These are phyloP conservation scores for Lentinula guzmanii DNA, from an alignment of 768 basidiomycete species.

Conservation along the genomic window DNA sequence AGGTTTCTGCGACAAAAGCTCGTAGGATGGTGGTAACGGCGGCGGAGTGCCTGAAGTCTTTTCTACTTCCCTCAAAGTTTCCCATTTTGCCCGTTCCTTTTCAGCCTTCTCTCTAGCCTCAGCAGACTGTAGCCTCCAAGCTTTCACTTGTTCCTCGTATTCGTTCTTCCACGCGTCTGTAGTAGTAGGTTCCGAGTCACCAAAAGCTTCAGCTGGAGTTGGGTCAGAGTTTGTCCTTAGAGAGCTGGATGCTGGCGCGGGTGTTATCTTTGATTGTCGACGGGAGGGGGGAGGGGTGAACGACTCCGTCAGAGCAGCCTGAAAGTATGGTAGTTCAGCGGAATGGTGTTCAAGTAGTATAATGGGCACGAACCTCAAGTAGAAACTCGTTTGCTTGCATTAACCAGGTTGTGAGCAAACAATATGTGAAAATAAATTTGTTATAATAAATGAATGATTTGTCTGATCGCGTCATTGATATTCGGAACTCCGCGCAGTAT, in stretches of 20 bases:
- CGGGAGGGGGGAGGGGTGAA: constrained; percentile 25
- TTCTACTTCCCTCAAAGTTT: constrained; percentile 54
- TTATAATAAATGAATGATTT: neutral
- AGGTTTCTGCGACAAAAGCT: constrained; percentile 4
- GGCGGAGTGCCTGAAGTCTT: constrained; percentile 26
- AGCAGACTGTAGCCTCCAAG: constrained; percentile 71
- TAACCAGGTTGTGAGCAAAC: neutral
- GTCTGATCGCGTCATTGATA: neutral
- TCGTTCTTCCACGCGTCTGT: constrained; percentile 57
- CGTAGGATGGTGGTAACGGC: constrained; percentile 6
- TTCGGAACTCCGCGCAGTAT: too few relatives aligned
- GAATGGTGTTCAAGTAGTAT: neutral
- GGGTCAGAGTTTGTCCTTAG: constrained; percentile 1
- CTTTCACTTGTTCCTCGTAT: constrained; percentile 61
- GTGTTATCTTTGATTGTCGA: constrained; percentile 15
- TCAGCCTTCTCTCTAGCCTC: constrained; percentile 72
- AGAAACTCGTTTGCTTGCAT: constrained; percentile 3
- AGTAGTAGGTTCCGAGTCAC: constrained; percentile 10
- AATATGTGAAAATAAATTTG: neutral
- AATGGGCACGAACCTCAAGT: constrained; percentile 11
- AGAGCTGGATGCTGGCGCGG: neutral
- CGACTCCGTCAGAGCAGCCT: constrained; percentile 22
- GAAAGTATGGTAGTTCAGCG: neutral
- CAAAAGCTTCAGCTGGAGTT: constrained; percentile 8
- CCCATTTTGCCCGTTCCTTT: constrained; percentile 67